Percentiles rank a stretch among this genome's conserved stretches.
These are phyloP conservation scores for Orbilia oligospora DNA, from an alignment of 2,329 filamentous ascomycete species.

Conservation along the genomic window DNA sequence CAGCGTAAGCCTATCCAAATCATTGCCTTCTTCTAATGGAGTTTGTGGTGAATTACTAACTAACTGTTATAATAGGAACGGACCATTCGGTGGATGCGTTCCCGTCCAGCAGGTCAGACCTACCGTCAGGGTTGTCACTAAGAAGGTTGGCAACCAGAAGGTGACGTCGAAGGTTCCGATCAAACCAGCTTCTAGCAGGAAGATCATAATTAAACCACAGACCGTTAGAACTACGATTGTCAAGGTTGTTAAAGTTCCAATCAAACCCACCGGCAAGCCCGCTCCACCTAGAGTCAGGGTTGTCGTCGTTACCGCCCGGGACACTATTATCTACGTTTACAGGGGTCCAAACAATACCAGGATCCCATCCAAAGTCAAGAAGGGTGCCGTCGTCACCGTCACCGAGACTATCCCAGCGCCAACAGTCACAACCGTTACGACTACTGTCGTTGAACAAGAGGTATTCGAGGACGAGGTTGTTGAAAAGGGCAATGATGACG, in stretches of 20 bases:
- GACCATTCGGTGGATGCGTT: constrained; percentile 12
- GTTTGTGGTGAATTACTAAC: not conserved
- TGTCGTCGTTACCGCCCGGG: not conserved
- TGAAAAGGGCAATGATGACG: not conserved
- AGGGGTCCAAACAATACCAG: not conserved
- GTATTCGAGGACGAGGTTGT: not conserved
- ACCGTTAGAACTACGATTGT: not conserved
- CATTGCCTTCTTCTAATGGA: too few species aligned
- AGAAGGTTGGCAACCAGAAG: constrained; percentile 16
- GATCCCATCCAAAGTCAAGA: not conserved
- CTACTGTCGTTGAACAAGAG: not conserved
- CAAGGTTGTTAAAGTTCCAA: not conserved
- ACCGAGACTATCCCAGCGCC: not conserved
- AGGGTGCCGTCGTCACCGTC: not conserved
- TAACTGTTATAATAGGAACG: not conserved
- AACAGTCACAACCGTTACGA: not conserved
- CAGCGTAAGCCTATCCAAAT: not conserved
- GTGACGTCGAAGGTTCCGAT: not conserved
- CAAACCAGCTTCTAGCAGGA: not conserved
- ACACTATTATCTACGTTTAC: not conserved
- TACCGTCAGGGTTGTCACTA: not conserved
- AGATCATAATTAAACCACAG: not conserved
- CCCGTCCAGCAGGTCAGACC: constrained; percentile 9
- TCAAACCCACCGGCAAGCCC: not conserved
- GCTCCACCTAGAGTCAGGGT: not conserved